Percentiles rank a stretch among this genome's conserved stretches.
phyloP scores from a whole-genome alignment of 2,329 filamentous ascomycete species.

The Calonectria pseudoreteaudii region DNA sequence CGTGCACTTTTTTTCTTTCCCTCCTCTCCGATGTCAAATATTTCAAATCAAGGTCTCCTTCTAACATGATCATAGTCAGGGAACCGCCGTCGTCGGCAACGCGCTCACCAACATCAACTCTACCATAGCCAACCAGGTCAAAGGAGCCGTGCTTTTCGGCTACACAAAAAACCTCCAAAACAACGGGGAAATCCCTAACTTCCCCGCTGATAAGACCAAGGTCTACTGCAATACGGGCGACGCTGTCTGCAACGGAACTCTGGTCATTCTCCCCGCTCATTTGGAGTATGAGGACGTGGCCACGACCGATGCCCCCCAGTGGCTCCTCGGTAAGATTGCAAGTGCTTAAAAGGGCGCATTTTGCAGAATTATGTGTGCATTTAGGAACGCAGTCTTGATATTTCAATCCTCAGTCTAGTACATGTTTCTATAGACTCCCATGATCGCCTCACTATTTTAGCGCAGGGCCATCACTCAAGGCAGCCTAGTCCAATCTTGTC shows the following conservation, averaged over 20 bases:
- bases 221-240: slow-evolving; percentile 54
- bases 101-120: slow-evolving; percentile 50
- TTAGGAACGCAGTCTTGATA: neutral
- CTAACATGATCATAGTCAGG: slow-evolving; percentile 56
- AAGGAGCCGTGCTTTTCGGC: slow-evolving; percentile 52
- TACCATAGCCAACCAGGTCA: slow-evolving; percentile 49
- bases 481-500: neutral
- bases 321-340: slow-evolving; percentile 8
- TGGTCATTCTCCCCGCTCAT: slow-evolving; percentile 51
- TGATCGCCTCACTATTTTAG: neutral
- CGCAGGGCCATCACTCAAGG: neutral
- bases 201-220: slow-evolving; percentile 46
- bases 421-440: neutral
- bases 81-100: slow-evolving; percentile 57
- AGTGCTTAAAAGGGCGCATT: neutral
- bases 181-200: slow-evolving; percentile 52
- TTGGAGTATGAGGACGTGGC: slow-evolving; percentile 26
- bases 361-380: too few relatives aligned
- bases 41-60: slow-evolving; percentile 44
- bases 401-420: neutral
- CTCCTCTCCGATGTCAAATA: neutral
- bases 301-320: neutral
- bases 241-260: slow-evolving; percentile 51
- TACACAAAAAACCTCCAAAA: slow-evolving; percentile 59
- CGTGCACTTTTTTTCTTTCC: neutral